These are phyloP conservation scores for Sequoiadendron giganteum DNA, from an alignment of 75 land plant species.

Conservation along the genomic window DNA sequence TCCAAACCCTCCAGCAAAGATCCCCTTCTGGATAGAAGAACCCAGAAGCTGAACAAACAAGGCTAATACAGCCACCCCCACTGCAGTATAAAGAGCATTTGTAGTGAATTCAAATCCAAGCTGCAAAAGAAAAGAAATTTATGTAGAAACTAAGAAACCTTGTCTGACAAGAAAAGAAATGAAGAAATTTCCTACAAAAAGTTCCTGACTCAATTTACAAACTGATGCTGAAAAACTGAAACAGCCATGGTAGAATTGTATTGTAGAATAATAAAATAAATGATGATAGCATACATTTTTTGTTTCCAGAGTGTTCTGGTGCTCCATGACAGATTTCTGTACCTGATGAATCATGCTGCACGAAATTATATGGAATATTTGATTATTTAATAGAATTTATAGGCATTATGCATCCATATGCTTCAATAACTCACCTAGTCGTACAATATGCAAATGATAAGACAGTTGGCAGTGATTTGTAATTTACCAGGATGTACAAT, in stretches of 20 bases:
- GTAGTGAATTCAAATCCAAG: slow-evolving; percentile 90
- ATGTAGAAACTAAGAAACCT: background rate
- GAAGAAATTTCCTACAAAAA: background rate
- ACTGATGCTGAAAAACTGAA: background rate
- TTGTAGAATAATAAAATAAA: background rate
- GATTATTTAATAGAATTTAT: background rate
- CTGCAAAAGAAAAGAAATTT: slow-evolving; percentile 36
- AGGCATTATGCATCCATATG: background rate
- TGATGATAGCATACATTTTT: slow-evolving; percentile 58
- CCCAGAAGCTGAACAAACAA: slow-evolving; percentile 95
- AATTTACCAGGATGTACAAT: slow-evolving; percentile 73
- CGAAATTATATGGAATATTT: slow-evolving; percentile 3
- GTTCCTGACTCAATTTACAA: background rate
- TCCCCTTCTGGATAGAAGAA: slow-evolving; percentile 90
- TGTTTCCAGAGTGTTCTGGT: slow-evolving; percentile 47
- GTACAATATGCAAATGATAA: background rate
- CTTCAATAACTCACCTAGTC: slow-evolving; percentile 4
- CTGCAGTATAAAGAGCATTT: slow-evolving; percentile 79
- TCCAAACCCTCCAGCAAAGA: slow-evolving; percentile 97
- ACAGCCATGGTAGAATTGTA: background rate
- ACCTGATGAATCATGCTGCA: slow-evolving; percentile 82
- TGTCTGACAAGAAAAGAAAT: background rate
- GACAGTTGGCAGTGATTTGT: slow-evolving; percentile 18
- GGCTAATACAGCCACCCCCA: slow-evolving; percentile 93
- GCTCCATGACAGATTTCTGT: slow-evolving; percentile 67